Evolutionary conservation across 2,329 filamentous ascomycete genomes (phyloP), one percentile per base, ranked within the genome.

Genomic region (Paradendryphiella salina): DNA sequence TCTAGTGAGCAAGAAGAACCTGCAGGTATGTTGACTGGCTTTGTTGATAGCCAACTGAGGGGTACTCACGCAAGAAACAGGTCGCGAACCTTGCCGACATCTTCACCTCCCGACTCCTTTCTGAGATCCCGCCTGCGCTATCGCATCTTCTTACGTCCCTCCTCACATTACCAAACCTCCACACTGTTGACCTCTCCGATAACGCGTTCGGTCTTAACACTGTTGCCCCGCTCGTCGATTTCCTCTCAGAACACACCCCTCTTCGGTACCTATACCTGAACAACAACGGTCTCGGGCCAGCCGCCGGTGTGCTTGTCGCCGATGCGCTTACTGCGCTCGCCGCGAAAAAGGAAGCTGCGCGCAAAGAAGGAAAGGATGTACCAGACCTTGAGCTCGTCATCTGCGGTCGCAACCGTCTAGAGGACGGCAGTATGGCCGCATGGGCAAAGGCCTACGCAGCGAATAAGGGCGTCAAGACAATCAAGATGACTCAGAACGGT

Each of bases 401-500:
- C 68, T 99, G 94, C 74, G 94, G 94, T 34, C 89, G 94, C 61
- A 99, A 99, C 77, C 83, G 94, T 61, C 82, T 99, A 41, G 94
- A 99, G 78, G 96, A 92, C 66, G 94, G 93, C 62, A 94, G 88
- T 70, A 99, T 99, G 94, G 85, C 84, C 11, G 92, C 93, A 0
- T 99, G 94, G 94, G 91, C 92, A 34, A 88, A 87, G 72, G 82
- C 90, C 1, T 96, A 90, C 73, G 85, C 85, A 65, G 86, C 93
- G 50, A 90, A 97, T 69, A 77, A 82, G 60, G 87, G 88, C 50
- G 83, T 99, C 57, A 88, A 87, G 75, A 85, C 85, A 52, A 84
- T 99, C 63, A 95, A 93, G 80, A 97, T 99, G 94, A 90, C 96
- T 20, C 94, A 97, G 76, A 97, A 99, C 73, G 94, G 94, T 44